Evolutionary conservation across 306 rosid species (phyloP).

Genomic region (Astragalus glycyphyllos): DNA sequence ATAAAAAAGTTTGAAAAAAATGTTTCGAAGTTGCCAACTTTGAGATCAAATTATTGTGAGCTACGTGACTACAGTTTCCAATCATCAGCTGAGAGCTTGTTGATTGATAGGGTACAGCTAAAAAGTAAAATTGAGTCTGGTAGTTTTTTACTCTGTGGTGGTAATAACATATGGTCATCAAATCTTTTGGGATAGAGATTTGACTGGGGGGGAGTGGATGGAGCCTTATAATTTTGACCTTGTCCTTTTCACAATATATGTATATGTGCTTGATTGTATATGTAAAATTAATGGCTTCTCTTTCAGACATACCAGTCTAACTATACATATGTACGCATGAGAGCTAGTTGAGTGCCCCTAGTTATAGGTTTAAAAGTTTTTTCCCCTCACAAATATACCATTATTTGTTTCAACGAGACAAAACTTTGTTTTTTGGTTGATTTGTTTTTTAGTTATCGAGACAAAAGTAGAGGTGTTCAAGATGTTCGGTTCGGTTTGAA

Average conservation of each 20-base stretch:
- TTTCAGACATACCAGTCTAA: background rate
- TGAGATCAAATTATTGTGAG: slow-evolving; percentile 53
- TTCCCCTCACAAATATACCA: too few species aligned
- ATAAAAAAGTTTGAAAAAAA: slow-evolving; percentile 60
- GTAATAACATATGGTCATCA: slow-evolving; percentile 46
- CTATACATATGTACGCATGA: background rate
- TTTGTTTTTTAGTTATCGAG: too few species aligned
- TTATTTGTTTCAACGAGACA: too few species aligned
- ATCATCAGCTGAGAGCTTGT: slow-evolving; percentile 57
- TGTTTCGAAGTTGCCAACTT: slow-evolving; percentile 36
- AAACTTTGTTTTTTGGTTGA: too few species aligned
- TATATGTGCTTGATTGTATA: slow-evolving; percentile 8
- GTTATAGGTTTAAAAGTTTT: too few species aligned
- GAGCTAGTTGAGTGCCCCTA: too few species aligned
- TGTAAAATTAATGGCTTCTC: background rate
- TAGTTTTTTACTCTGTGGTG: slow-evolving; percentile 62
- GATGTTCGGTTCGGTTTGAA: too few species aligned
- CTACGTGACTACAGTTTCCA: slow-evolving; percentile 46
- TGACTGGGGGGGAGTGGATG: slow-evolving; percentile 15
- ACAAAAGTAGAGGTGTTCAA: too few species aligned
- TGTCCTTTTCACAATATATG: slow-evolving; percentile 26
- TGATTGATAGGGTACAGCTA: slow-evolving; percentile 57
- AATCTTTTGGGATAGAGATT: slow-evolving; percentile 36
- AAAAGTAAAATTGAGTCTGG: slow-evolving; percentile 72
- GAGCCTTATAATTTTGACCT: slow-evolving; percentile 29